Percentiles rank a stretch among this genome's conserved stretches.
Evolutionary conservation across 441 rosid species (phyloP).

Genomic region (Pelargonium myrrhifolium): DNA sequence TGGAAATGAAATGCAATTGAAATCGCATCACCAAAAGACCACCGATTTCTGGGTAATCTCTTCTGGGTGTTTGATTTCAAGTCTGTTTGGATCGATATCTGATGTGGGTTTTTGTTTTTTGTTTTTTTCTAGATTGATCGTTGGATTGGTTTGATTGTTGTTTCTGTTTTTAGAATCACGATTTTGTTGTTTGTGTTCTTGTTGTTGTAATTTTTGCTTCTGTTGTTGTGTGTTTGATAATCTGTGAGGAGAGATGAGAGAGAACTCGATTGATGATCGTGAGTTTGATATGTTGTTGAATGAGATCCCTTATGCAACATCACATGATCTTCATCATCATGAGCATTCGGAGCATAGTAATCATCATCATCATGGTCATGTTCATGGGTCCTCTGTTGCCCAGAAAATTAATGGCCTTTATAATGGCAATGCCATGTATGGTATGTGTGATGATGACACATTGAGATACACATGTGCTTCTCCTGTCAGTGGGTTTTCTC

Average conservation of each 20-base stretch:
- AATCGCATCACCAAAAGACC: constrained; percentile 10
- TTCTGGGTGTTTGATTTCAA: constrained; percentile 17
- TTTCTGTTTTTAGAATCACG: neutral
- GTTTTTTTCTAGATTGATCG: constrained; percentile 1
- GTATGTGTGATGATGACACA: constrained; percentile 20
- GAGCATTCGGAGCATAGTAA: constrained; percentile 11
- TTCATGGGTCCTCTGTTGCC: neutral
- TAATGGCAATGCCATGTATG: constrained; percentile 16
- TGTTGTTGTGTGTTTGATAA: constrained; percentile 11
- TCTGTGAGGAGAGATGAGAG: constrained; percentile 9
- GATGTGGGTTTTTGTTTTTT: constrained; percentile 13
- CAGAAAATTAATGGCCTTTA: constrained; percentile 10
- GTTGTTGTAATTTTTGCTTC: constrained; percentile 3
- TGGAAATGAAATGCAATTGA: constrained; percentile 9
- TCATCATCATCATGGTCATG: constrained; percentile 11
- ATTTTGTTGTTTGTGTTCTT: constrained; percentile 2
- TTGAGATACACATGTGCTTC: constrained; percentile 21
- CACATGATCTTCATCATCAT: constrained; percentile 17
- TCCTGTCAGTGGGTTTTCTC: constrained; percentile 28
- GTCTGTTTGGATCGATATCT: constrained; percentile 15
- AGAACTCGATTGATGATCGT: constrained; percentile 20
- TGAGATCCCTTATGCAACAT: constrained; percentile 29
- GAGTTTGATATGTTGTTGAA: constrained; percentile 26
- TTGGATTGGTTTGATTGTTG: constrained; percentile 2
- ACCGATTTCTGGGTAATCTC: constrained; percentile 15